Base-by-base conservation (phyloP, 768 basidiomycete species). In the Holtermanniella nyarrowii region DNA sequence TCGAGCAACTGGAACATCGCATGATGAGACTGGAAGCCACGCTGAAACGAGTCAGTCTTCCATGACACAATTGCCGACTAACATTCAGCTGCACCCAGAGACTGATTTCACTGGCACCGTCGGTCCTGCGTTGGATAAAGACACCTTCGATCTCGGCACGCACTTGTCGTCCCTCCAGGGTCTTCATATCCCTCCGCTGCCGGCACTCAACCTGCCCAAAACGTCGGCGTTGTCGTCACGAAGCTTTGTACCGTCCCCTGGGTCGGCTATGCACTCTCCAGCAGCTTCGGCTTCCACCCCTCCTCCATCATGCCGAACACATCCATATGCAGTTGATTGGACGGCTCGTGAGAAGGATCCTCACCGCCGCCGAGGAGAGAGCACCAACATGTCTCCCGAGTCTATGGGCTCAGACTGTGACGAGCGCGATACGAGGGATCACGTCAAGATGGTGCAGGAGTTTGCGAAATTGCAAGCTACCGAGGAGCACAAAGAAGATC, bases 191-290 rank as follows among this genome's bases (percentile, higher is more conserved):
- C 64, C 69, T 0, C 54, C 53, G n/a, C 61, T 50, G 26, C 60
- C 64, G 24, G 52, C 60, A 3, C 44, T 61, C 26, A 61, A 63
- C 46, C 58, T 62, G 3, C 27, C 60, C 70, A 21, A 55, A 72
- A 18, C 57, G 53, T 50, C 74, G 71, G 51, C 74, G 79, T 23
- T 65, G 70, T 3, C 77, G 80, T 51, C 79, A 77, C 54, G 82
- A 37, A 16, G 10, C 31, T 16, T 16, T 80, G 81, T 65, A 72
- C 3, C 55, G 70, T 37, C n/a, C 47, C 56, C 31, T 39, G 39
- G 46, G 25, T n/a, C 43, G 42, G 26, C 50, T 21, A 42, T 24
- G 24, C 48, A 55, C 2, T 31, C 53, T n/a, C 53, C 52, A 13
- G 43, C 26, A 10, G 56, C 56, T 0, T 24, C 56, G 22, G 24